Evolutionary conservation across 352 stramenopile species (phyloP).

Genomic region (Phytopythium litorale): DNA sequence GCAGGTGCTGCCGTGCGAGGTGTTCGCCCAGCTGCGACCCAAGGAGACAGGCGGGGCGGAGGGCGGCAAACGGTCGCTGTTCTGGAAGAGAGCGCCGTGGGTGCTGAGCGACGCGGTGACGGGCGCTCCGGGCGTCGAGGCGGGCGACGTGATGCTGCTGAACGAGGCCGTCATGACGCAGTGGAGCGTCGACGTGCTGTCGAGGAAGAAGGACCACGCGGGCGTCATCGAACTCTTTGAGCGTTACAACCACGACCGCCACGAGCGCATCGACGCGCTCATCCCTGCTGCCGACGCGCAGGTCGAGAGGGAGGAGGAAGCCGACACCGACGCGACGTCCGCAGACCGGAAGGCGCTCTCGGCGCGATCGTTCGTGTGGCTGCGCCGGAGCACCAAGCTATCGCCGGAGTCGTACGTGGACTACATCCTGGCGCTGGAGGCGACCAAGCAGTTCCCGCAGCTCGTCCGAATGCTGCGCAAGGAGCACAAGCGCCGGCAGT

Average conservation of each 20-base stretch:
- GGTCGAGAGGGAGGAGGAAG: background rate
- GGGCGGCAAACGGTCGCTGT: background rate
- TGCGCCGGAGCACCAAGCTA: slow-evolving; percentile 11
- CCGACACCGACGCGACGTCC: background rate
- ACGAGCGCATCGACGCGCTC: background rate
- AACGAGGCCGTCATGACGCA: slow-evolving; percentile 25
- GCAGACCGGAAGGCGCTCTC: background rate
- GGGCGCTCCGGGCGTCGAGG: background rate
- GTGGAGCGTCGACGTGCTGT: background rate
- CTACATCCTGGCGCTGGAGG: slow-evolving; percentile 26
- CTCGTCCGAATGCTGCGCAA: slow-evolving; percentile 27
- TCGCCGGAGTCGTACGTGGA: slow-evolving; percentile 14
- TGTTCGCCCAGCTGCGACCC: slow-evolving; percentile 20
- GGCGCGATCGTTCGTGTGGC: background rate
- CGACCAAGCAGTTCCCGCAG: slow-evolving; percentile 22
- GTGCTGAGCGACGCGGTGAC: background rate
- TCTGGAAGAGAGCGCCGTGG: background rate
- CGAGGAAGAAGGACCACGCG: slow-evolving; percentile 1
- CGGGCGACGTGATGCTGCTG: slow-evolving; percentile 19
- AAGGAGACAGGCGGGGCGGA: background rate
- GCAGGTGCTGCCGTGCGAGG: slow-evolving; percentile 31
- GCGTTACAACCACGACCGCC: slow-evolving; percentile 23
- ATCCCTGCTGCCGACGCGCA: background rate
- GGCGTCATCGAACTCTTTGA: slow-evolving; percentile 24
- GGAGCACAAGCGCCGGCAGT: slow-evolving; percentile 16